Conservation (phyloP, 495 filamentous ascomycete species). For the Tuber brumale region DNA sequence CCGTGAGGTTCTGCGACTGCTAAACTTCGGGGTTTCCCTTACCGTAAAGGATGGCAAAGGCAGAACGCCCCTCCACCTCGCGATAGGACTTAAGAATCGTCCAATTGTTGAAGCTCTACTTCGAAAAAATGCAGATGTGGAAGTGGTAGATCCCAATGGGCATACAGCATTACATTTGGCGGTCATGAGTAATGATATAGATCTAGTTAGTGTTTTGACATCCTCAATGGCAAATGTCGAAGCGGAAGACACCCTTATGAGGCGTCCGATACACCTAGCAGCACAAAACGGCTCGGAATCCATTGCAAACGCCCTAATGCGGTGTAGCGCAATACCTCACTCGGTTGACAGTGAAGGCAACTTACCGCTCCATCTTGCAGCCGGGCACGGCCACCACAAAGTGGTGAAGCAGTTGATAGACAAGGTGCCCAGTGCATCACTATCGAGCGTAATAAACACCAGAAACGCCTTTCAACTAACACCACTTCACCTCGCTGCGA, state of each 20-base stretch:
- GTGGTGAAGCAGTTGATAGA: neutral
- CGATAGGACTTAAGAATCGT: constrained; percentile 10
- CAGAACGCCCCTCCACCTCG: constrained; percentile 33
- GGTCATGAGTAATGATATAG: neutral
- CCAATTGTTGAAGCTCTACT: constrained; percentile 9
- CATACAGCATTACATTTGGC: constrained; percentile 31
- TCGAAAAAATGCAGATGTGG: neutral
- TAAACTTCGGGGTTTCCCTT: constrained; percentile 22
- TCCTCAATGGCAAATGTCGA: neutral
- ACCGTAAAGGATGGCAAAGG: constrained; percentile 19
- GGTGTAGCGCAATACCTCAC: neutral
- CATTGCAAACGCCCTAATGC: neutral
- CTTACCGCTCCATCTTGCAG: constrained; percentile 20
- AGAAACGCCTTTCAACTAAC: neutral
- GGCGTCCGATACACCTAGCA: constrained; percentile 7
- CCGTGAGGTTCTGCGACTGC: constrained; percentile 10
- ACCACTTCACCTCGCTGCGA: neutral
- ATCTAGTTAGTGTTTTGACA: neutral
- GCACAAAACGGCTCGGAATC: constrained; percentile 5
- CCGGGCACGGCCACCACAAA: constrained; percentile 12
- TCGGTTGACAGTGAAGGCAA: neutral
- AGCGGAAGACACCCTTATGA: neutral
- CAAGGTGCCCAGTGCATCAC: neutral
- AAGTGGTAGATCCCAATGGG: constrained; percentile 11
- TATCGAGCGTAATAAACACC: neutral